Conservation (phyloP, 495 filamentous ascomycete genomes). For the Penicillium chermesinum region DNA sequence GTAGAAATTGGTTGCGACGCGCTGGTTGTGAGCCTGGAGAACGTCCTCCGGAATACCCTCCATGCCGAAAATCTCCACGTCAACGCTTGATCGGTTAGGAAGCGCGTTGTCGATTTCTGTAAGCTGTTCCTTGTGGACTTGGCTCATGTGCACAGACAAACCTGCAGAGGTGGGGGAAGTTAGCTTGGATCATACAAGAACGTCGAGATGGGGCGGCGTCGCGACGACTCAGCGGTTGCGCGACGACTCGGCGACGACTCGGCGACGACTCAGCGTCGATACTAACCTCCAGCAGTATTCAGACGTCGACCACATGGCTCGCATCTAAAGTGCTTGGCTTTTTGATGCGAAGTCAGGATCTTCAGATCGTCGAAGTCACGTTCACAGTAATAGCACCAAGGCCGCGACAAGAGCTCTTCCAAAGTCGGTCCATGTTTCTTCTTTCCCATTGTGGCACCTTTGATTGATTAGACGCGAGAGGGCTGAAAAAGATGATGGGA, state of each 20-base stretch:
- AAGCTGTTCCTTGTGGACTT: constrained; percentile 93
- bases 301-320: constrained; percentile 79
- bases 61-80: constrained; percentile 97
- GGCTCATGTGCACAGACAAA: constrained; percentile 92
- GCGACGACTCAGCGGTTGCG: no score
- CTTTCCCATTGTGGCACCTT: constrained; percentile 61
- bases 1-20: constrained; percentile 76
- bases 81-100: constrained; percentile 71
- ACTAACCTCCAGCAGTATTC: constrained; percentile 89
- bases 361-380: constrained; percentile 96
- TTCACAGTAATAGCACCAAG: constrained; percentile 99
- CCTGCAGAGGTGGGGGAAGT: no score
- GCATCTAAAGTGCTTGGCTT: constrained; percentile 98
- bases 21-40: constrained; percentile 72
- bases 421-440: constrained; percentile 78
- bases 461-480: neutral
- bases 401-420: constrained; percentile 78
- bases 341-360: constrained; percentile 93
- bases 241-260: no score
- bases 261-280: no score
- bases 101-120: constrained; percentile 86
- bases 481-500: neutral
- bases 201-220: no score
- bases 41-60: constrained; percentile 91
- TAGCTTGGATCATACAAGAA: no score